phyloP scores from a whole-genome alignment of 2,329 filamentous ascomycete genomes.

The Colletotrichum shisoi region DNA sequence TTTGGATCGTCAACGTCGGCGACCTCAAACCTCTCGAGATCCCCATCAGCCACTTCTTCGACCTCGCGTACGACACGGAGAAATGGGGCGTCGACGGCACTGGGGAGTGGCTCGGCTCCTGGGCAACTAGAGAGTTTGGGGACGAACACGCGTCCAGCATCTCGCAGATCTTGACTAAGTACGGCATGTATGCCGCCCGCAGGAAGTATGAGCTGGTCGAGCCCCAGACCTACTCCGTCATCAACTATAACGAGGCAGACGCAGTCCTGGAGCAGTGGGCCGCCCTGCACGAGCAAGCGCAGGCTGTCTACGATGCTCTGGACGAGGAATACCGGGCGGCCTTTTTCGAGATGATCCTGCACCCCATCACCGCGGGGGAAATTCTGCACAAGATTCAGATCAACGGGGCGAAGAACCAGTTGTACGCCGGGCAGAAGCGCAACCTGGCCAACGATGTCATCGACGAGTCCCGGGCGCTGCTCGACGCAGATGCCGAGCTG shows the following conservation, averaged over 20 bases:
- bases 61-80: constrained; percentile 71
- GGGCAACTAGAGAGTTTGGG: constrained; percentile 67
- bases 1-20: constrained; percentile 74
- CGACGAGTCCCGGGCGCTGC: constrained; percentile 59
- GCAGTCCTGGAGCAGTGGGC: constrained; percentile 60
- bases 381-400: constrained; percentile 61
- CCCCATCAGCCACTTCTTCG: constrained; percentile 72
- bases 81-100: constrained; percentile 65
- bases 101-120: constrained; percentile 63
- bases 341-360: constrained; percentile 67
- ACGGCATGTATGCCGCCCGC: constrained; percentile 49
- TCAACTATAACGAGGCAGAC: constrained; percentile 67
- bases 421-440: constrained; percentile 57
- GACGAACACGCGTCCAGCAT: constrained; percentile 56
- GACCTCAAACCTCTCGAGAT: constrained; percentile 72
- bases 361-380: constrained; percentile 63
- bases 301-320: constrained; percentile 64
- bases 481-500: constrained; percentile 65
- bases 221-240: constrained; percentile 56
- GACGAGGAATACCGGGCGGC: constrained; percentile 60
- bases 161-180: constrained; percentile 59
- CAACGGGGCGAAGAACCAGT: constrained; percentile 55
- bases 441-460: constrained; percentile 60
- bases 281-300: constrained; percentile 60
- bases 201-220: constrained; percentile 50